phyloP scores from a whole-genome alignment of 1,284 basidiomycete species.

The Pseudozyma sp. region DNA sequence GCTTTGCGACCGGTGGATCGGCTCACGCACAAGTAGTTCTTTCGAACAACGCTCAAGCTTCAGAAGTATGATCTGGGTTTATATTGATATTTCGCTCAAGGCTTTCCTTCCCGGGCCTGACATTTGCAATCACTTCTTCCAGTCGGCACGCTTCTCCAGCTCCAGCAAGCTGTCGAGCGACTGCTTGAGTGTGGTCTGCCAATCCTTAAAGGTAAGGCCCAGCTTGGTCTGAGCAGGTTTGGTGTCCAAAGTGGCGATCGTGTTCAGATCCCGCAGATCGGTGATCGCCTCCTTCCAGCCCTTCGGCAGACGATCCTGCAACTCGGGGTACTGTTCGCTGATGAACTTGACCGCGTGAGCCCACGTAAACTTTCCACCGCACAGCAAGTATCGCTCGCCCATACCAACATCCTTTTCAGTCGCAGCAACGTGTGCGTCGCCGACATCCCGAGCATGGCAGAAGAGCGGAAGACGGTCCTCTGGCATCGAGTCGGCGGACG shows the following conservation, averaged over 20 bases:
- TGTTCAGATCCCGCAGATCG: conserved; percentile 20
- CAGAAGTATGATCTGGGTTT: too few species aligned
- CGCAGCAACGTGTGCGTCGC: conserved; percentile 62
- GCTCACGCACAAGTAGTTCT: too few species aligned
- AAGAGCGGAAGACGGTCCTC: conserved; percentile 68
- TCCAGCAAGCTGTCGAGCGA: conserved; percentile 51
- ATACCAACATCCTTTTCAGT: conserved; percentile 48
- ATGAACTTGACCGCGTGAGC: conserved; percentile 54
- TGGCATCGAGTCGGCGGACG: conserved; percentile 47
- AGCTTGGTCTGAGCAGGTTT: conserved; percentile 44
- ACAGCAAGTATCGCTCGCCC: conserved; percentile 53
- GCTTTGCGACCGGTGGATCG: too few species aligned
- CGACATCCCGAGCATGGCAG: conserved; percentile 60
- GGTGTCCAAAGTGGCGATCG: conserved; percentile 49
- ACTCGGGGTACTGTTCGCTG: conserved; percentile 41
- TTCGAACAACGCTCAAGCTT: too few species aligned
- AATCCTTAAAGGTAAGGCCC: conserved; percentile 50
- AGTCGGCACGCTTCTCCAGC: conserved; percentile 49
- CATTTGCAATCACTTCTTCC: conserved; percentile 29
- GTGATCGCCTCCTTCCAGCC: conserved; percentile 52
- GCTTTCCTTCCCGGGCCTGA: too few species aligned
- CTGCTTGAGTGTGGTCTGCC: conserved; percentile 58
- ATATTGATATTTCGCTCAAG: too few species aligned
- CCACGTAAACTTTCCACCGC: conserved; percentile 59
- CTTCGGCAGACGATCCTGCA: conserved; percentile 54